A percentile compares a stretch with the other conserved stretches of the same genome.
Conservation (phyloP, 1,284 basidiomycete species). For the Melampsora larici-populina region DNA sequence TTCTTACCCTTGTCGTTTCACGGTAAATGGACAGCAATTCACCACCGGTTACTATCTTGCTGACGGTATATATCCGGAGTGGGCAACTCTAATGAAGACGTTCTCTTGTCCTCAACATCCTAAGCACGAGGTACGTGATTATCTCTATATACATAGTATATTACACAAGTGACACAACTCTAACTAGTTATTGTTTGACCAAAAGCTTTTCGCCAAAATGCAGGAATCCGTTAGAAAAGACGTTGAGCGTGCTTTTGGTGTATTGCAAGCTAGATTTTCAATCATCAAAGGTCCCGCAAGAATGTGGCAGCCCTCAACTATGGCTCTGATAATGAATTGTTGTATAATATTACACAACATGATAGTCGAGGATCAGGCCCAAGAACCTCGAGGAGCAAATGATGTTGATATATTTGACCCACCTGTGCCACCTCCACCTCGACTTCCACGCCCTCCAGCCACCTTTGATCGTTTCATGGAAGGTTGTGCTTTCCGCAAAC, state of each 20-base stretch:
- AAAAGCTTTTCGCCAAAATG: not conserved
- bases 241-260: slow-evolving; percentile 6
- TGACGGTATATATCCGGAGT: no score
- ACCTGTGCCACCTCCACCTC: no score
- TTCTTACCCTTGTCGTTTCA: not conserved
- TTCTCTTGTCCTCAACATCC: no score
- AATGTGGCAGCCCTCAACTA: not conserved
- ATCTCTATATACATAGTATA: no score
- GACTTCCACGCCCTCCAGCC: no score
- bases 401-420: no score
- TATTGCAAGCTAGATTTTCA: not conserved
- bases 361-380: no score
- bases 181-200: not conserved
- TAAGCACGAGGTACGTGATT: not conserved
- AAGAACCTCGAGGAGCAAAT: no score
- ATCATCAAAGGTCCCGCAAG: not conserved
- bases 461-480: no score
- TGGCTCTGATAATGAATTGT: not conserved
- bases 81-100: not conserved
- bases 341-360: not conserved
- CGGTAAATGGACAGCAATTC: not conserved
- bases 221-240: not conserved
- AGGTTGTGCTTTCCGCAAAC: no score
- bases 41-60: not conserved
- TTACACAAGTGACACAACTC: not conserved